phyloP scores from a whole-genome alignment of 1,284 basidiomycete species.

The Lentinula novae-zelandiae region DNA sequence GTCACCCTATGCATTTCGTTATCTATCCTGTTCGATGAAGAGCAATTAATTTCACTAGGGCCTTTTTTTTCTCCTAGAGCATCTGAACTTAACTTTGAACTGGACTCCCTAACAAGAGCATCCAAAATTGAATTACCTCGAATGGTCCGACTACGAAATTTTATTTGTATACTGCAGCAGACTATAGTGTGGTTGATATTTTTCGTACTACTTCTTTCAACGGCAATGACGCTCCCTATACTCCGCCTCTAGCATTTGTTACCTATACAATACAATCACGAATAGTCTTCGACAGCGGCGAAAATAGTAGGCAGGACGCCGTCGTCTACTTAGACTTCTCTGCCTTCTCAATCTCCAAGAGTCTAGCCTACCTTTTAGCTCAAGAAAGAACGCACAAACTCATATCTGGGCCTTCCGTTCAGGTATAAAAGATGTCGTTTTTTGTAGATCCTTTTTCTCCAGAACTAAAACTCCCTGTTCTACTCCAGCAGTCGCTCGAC shows the following conservation, averaged over 20 bases:
- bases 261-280: background rate
- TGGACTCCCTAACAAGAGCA: background rate
- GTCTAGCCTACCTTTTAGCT: background rate
- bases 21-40: too few species aligned
- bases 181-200: background rate
- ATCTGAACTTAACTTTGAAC: background rate
- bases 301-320: background rate
- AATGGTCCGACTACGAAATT: background rate
- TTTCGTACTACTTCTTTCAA: too few species aligned
- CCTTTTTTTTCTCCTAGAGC: background rate
- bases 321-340: background rate
- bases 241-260: background rate
- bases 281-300: background rate
- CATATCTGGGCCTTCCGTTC: background rate
- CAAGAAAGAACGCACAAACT: background rate
- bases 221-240: background rate
- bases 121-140: background rate
- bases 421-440: background rate
- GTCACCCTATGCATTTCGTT: too few species aligned
- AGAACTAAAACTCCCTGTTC: constrained; percentile 20
- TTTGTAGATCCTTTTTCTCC: constrained; percentile 13
- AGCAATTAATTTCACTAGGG: background rate
- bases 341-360: background rate
- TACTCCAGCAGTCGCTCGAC: background rate
- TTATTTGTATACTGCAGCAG: background rate